phyloP scores from a whole-genome alignment of 2,329 filamentous ascomycete species.

The Aaosphaeria arxii region DNA sequence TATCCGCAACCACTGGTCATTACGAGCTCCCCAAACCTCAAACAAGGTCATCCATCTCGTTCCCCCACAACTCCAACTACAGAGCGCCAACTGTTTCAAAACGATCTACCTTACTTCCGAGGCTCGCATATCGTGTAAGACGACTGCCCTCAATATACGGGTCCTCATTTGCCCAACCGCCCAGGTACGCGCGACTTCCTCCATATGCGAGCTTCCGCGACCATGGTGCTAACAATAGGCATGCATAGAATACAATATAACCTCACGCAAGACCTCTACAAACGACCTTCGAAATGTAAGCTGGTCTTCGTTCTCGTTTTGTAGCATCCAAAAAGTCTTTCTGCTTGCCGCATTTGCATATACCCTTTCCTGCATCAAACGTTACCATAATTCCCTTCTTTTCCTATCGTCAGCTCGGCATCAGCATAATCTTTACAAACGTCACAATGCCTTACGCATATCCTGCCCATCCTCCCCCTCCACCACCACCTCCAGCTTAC shows the following conservation, averaged over 20 bases:
- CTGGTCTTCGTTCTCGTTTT: slow-evolving; percentile 18
- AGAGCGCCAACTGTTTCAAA: slow-evolving; percentile 22
- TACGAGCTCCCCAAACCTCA: slow-evolving; percentile 15
- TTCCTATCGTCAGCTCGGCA: slow-evolving; percentile 1
- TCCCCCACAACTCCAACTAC: slow-evolving; percentile 3
- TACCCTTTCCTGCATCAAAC: slow-evolving; percentile 5
- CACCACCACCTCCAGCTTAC: slow-evolving; percentile 24
- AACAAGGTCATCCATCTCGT: slow-evolving; percentile 10
- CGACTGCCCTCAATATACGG: slow-evolving; percentile 2
- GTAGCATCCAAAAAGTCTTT: slow-evolving; percentile 4
- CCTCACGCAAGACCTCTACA: slow-evolving; percentile 6
- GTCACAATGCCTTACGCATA: slow-evolving; percentile 22
- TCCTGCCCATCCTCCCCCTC: slow-evolving; percentile 16
- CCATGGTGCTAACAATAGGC: slow-evolving; percentile 21
- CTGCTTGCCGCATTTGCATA: slow-evolving; percentile 3
- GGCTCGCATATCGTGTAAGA: not conserved
- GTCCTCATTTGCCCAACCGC: slow-evolving; percentile 13
- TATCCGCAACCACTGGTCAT: slow-evolving; percentile 11
- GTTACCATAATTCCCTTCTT: slow-evolving; percentile 1
- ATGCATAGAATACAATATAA: slow-evolving; percentile 14
- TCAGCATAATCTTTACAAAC: slow-evolving; percentile 6
- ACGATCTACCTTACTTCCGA: slow-evolving; percentile 2
- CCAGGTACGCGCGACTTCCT: not conserved
- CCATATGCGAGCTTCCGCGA: slow-evolving; percentile 10
- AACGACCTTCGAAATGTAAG: slow-evolving; percentile 31